Conservation (phyloP, 768 basidiomycete species). For the Boletus reticulatus region DNA sequence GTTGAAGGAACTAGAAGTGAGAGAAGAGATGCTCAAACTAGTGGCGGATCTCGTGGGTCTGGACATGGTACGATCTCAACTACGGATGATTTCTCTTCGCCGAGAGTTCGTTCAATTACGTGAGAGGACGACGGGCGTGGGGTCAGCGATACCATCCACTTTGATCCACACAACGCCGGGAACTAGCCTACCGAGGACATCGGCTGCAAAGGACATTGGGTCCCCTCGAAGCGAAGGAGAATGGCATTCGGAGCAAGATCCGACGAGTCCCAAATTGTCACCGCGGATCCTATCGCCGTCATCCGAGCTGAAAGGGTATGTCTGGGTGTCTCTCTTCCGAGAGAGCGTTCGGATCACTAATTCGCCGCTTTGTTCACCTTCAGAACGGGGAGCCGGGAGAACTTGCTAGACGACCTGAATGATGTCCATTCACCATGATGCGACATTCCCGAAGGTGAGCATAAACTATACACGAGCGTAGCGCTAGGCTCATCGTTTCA, state of each 20-base stretch:
- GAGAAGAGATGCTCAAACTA: conserved; percentile 73
- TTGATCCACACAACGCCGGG: conserved; percentile 46
- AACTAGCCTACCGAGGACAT: conserved; percentile 35
- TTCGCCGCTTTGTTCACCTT: neutral
- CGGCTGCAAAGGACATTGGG: conserved; percentile 55
- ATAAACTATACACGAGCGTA: no score
- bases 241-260: neutral
- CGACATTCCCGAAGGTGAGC: neutral
- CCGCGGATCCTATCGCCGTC: no score
- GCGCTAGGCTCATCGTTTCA: no score
- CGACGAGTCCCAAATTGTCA: conserved; percentile 5
- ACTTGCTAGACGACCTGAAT: neutral
- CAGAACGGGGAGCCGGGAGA: neutral
- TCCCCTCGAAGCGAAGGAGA: conserved; percentile 28
- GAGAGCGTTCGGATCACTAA: neutral
- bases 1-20: conserved; percentile 73
- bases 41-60: conserved; percentile 84
- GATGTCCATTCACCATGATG: neutral
- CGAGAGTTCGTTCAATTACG: conserved; percentile 59
- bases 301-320: neutral
- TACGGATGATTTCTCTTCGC: conserved; percentile 74
- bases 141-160: conserved; percentile 66
- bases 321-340: neutral
- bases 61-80: conserved; percentile 77
- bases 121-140: conserved; percentile 37